A percentile compares a stretch with the other conserved stretches of the same genome.
Conservation (phyloP, 2,329 filamentous ascomycete genomes). For the Xylariomycetidae sp. region DNA sequence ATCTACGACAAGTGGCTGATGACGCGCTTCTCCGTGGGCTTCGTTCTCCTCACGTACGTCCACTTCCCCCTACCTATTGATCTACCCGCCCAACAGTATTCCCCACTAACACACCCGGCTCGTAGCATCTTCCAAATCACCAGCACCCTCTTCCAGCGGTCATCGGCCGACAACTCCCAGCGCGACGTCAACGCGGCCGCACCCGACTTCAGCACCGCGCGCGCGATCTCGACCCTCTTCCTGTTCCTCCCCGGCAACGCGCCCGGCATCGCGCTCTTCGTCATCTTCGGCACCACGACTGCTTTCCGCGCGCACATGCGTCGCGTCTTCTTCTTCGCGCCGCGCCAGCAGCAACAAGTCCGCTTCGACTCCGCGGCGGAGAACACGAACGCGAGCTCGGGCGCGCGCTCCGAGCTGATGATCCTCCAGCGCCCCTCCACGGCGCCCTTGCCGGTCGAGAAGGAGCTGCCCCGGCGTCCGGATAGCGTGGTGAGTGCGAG, state of each 20-base stretch:
- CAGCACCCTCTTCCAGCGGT: slow-evolving; percentile 8
- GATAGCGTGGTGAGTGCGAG: too few species aligned
- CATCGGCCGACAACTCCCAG: too few species aligned
- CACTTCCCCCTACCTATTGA: too few species aligned
- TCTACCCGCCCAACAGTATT: too few species aligned
- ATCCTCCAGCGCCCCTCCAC: too few species aligned
- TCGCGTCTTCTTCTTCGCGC: not conserved
- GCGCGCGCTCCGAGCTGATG: too few species aligned
- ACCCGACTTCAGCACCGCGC: slow-evolving; percentile 13
- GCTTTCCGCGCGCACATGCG: slow-evolving; percentile 14
- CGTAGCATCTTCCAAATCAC: slow-evolving; percentile 9
- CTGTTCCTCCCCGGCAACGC: slow-evolving; percentile 18
- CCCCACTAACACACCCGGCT: slow-evolving; percentile 2
- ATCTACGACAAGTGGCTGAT: slow-evolving; percentile 13
- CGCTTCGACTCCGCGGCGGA: too few species aligned
- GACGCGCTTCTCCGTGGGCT: slow-evolving; percentile 12
- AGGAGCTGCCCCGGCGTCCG: too few species aligned
- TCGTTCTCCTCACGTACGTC: slow-evolving; percentile 10
- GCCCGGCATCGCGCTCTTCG: slow-evolving; percentile 15
- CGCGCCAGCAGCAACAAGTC: not conserved
- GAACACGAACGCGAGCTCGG: too few species aligned
- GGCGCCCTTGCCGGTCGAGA: too few species aligned
- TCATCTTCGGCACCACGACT: slow-evolving; percentile 19
- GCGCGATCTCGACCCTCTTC: slow-evolving; percentile 9
- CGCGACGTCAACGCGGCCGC: too few species aligned